Percentiles rank a stretch among this genome's conserved stretches.
Conservation (phyloP, 1,139 yeast species). For the Hyphopichia pseudoburtonii region DNA sequence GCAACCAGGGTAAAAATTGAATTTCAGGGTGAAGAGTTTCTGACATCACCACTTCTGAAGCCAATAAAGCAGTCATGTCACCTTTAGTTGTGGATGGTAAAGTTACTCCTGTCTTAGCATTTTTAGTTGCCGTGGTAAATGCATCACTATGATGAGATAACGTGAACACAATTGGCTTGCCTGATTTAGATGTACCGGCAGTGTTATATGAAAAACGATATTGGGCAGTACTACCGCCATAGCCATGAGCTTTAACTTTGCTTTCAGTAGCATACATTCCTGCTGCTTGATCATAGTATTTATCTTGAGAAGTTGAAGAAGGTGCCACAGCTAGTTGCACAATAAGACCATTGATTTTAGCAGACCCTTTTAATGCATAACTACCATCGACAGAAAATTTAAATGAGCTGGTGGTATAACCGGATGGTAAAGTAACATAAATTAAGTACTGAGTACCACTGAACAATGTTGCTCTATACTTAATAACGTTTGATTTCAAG, state of each 20-base stretch:
- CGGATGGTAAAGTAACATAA: slow-evolving; percentile 53
- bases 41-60: slow-evolving; percentile 47
- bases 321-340: slow-evolving; percentile 65
- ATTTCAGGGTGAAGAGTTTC: slow-evolving; percentile 52
- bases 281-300: slow-evolving; percentile 33
- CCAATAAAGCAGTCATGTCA: slow-evolving; percentile 56
- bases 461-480: slow-evolving; percentile 52
- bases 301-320: slow-evolving; percentile 19
- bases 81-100: slow-evolving; percentile 69
- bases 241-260: slow-evolving; percentile 25
- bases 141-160: slow-evolving; percentile 70
- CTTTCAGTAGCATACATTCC: slow-evolving; percentile 42
- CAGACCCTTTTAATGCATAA: slow-evolving; percentile 41
- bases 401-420: slow-evolving; percentile 26
- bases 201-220: slow-evolving; percentile 56
- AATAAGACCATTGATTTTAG: slow-evolving; percentile 52
- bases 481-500: slow-evolving; percentile 41
- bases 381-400: slow-evolving; percentile 35
- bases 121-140: slow-evolving; percentile 35
- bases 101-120: slow-evolving; percentile 46
- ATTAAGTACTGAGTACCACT: slow-evolving; percentile 54
- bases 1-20: slow-evolving; percentile 63
- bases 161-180: slow-evolving; percentile 59
- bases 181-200: slow-evolving; percentile 52
- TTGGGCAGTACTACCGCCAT: slow-evolving; percentile 39